Percentiles rank a stretch among this genome's conserved stretches.
phyloP scores from a whole-genome alignment of 2,329 filamentous ascomycete species.

The Grosmannia penicillata region DNA sequence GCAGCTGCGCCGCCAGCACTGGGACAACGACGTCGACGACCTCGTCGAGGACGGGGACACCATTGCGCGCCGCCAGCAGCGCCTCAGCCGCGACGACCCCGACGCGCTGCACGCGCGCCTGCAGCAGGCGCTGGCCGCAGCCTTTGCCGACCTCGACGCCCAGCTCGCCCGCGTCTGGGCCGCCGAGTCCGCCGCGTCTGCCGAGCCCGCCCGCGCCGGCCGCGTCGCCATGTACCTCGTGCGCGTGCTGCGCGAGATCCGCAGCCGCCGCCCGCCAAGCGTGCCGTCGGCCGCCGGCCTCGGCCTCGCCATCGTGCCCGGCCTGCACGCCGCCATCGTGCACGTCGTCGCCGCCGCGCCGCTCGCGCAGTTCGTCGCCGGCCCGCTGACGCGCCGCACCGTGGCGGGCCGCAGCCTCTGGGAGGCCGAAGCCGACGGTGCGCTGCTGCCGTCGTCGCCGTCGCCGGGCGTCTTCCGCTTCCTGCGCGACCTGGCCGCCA shows the following conservation, averaged over 20 bases:
- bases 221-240: conserved; percentile 51
- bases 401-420: conserved; percentile 56
- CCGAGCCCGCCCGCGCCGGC: too few species aligned
- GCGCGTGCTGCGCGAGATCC: conserved; percentile 60
- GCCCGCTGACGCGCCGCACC: conserved; percentile 25
- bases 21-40: conserved; percentile 56
- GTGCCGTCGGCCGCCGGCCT: conserved; percentile 27
- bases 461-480: conserved; percentile 62
- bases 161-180: conserved; percentile 37
- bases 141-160: conserved; percentile 33
- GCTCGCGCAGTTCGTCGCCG: conserved; percentile 30
- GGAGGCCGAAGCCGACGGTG: conserved; percentile 61
- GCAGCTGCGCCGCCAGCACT: conserved; percentile 50
- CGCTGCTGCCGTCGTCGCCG: conserved; percentile 62
- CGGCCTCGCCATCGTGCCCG: conserved; percentile 43
- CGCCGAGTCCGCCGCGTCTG: conserved; percentile 7
- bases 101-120: conserved; percentile 20
- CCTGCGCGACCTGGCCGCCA: conserved; percentile 45
- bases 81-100: conserved; percentile 50
- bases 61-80: conserved; percentile 48
- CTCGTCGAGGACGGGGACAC: conserved; percentile 61
- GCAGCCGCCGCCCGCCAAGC: conserved; percentile 40
- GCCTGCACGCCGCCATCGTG: conserved; percentile 49
- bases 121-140: conserved; percentile 17
- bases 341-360: conserved; percentile 32